Evolutionary conservation across 2,329 filamentous ascomycete species (phyloP), one percentile per base, ranked within the genome.

Genomic region (Fusarium mangiferae): DNA sequence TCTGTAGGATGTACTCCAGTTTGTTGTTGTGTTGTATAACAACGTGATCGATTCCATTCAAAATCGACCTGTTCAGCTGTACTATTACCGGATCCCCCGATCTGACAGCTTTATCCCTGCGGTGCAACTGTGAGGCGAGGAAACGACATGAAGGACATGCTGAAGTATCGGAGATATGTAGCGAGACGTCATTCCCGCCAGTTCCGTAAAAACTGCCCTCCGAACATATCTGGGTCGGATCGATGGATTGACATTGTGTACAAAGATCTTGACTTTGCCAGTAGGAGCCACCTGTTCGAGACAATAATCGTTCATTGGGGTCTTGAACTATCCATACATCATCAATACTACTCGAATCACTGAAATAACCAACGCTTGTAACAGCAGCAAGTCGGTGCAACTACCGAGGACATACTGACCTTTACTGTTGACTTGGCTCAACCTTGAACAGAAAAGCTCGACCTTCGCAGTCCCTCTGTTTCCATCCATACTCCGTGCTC

Each of bases 11-110:
- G 14, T 15, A n/a, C 15, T 11, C 9, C 12, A 15, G 10, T n/a
- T 13, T 8, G 14, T 42, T 10, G 0, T 42, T 8, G 5, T n/a
- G 22, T 5, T 1, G 22, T n/a, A 42, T 42, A 17, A 6, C 4
- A 42, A 42, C 22, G 14, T 42, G 41, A n/a, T 42, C 8, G 41
- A 42, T n/a, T 17, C 22, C 41, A 6, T 6, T 4, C 10, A 42
- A 13, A 39, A 39, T 13, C 12, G 11, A 8, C 22, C 39, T 13
- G 39, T n/a, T 41, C 7, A 41, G 39, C 15, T 41, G 22, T 8
- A 41, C 8, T 9, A 7, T 41, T 41, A n/a, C 2, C 9, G 39
- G 22, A 14, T 41, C 38, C 6, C 14, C 12, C 13, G 39, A n/a
- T 41, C n/a, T 15, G 13, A 22, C 22, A 41, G 13, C 39, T 9